phyloP scores from a whole-genome alignment of 345 rosid genomes.

The Eucalyptus curtisii region DNA sequence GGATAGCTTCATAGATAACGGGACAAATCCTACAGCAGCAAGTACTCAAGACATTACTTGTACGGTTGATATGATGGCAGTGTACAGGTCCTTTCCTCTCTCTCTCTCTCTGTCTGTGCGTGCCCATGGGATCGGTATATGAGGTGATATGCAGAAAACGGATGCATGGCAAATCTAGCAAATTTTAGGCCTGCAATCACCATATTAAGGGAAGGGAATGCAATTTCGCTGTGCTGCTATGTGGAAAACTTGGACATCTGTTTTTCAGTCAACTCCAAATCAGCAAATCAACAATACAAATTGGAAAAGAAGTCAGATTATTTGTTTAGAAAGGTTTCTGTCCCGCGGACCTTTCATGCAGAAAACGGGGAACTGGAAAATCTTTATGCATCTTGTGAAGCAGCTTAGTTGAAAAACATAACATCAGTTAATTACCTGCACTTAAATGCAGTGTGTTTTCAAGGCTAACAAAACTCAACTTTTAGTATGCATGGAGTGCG shows the following conservation, averaged over 20 bases:
- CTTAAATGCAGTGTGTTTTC: not conserved
- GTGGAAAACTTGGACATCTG: not conserved
- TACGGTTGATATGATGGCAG: slow-evolving; percentile 76
- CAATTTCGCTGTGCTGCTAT: not conserved
- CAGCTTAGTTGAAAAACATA: not conserved
- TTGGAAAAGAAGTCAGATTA: not conserved
- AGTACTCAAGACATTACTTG: slow-evolving; percentile 43
- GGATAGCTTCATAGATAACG: slow-evolving; percentile 84
- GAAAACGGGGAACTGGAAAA: not conserved
- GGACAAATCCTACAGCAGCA: slow-evolving; percentile 38
- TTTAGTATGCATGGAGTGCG: not conserved
- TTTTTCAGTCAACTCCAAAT: not conserved
- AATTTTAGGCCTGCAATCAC: not conserved
- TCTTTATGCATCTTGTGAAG: not conserved
- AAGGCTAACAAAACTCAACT: not conserved
- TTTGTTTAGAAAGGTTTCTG: not conserved
- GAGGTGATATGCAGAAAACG: not conserved
- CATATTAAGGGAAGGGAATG: not conserved
- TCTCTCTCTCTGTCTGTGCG: not conserved
- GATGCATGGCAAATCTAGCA: not conserved
- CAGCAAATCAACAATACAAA: not conserved
- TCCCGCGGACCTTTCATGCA: not conserved
- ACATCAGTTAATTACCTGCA: not conserved
- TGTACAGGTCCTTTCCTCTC: slow-evolving; percentile 61
- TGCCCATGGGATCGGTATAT: not conserved